phyloP scores from a whole-genome alignment of 2,329 filamentous ascomycete genomes.

The Scedosporium apiospermum region DNA sequence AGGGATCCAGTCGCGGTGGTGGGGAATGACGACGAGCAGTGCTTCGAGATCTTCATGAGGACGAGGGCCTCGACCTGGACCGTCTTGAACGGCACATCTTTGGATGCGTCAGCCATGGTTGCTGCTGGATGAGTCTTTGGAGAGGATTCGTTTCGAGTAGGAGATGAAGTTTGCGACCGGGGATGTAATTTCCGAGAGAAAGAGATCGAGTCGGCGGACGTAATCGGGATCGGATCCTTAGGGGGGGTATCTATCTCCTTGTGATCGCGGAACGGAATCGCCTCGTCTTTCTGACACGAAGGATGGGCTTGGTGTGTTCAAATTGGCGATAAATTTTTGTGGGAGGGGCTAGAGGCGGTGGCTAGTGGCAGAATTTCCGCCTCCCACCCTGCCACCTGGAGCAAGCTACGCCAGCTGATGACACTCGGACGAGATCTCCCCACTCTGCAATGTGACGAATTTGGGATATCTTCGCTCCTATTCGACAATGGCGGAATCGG shows the following conservation, averaged over 20 bases:
- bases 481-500: background rate
- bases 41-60: constrained; percentile 96
- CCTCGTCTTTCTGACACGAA: background rate
- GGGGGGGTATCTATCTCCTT: background rate
- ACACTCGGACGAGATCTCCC: background rate
- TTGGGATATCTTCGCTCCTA: background rate
- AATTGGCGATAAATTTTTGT: constrained; percentile 34
- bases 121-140: background rate
- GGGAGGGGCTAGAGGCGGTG: constrained; percentile 32
- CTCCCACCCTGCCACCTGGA: background rate
- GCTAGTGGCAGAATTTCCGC: constrained; percentile 21
- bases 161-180: constrained; percentile 3
- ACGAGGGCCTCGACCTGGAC: constrained; percentile 94
- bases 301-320: constrained; percentile 24
- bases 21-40: constrained; percentile 80
- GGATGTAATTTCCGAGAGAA: constrained; percentile 17
- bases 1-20: constrained; percentile 82
- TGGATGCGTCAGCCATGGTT: constrained; percentile 48
- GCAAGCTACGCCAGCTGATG: background rate
- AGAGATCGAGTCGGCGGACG: constrained; percentile 15
- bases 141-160: background rate
- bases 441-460: background rate
- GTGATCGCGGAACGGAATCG: constrained; percentile 11
- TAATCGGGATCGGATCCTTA: too few relatives aligned
- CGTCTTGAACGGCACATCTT: constrained; percentile 68